Evolutionary conservation across 2,329 filamentous ascomycete species (phyloP), one percentile per base, ranked within the genome.

Genomic region (Neophaeococcomyces aloes): DNA sequence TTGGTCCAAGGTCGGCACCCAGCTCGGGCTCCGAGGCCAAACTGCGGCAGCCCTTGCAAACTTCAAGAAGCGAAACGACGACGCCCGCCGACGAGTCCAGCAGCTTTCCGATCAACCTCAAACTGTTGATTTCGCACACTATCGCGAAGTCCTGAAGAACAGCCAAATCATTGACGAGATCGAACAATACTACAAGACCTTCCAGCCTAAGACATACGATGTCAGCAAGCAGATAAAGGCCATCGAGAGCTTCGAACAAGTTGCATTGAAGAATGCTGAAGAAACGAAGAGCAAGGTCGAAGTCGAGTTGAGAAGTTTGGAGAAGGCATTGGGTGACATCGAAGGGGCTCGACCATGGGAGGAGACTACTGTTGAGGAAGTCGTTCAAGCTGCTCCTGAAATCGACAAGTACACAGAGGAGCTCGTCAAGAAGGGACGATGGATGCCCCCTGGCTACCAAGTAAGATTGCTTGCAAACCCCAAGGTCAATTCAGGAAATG

Each of bases 21-120:
- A 89, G 64, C 87, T 98, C 61, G 89, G 89, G 67, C 86, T 98
- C 68, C 86, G 86, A 68, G 91, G 91, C 67, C 85, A 87, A 74
- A 98, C 91, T 57, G 88, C 86, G 57, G 72, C 82, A 60, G 83
- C 89, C 51, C 86, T 98, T 51, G 83, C 89, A 67, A 78, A 86
- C 56, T 98, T 98, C 83, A 98, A 98, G 80, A 91, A 94, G 81
- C 88, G 91, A 73, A 95, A 96, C 76, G 91, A 98, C 66, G 88
- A 95, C 66, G 89, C 86, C 64, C 88, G 89, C 71, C 89, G 91
- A 74, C 89, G 89, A 72, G 76, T 98, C 50, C 79, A 83, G 68
- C 60, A 78, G 51, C 86, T 98, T 47, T 80, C 78, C 53, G 86
- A 94, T 70, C 81, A 83, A 65, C 73, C 89, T 54, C 86, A 86